These are phyloP conservation scores for Podosphaera xanthii DNA, from an alignment of 2,329 filamentous ascomycete genomes.

Conservation along the genomic window DNA sequence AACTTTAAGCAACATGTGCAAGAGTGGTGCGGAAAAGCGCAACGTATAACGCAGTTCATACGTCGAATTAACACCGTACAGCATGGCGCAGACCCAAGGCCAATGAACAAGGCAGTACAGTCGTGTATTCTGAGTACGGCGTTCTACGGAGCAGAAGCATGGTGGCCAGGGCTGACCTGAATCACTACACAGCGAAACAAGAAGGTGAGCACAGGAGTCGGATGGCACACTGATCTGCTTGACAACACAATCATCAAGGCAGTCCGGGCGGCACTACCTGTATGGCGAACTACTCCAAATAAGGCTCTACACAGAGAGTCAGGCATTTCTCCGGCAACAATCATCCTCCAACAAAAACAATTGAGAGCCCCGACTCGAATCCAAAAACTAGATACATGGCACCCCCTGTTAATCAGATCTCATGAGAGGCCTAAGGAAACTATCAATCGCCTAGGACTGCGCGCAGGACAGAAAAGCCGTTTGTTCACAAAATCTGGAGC, in stretches of 20 bases:
- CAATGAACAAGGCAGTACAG: background rate
- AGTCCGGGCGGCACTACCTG: too few species aligned
- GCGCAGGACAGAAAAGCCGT: background rate
- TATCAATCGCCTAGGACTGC: background rate
- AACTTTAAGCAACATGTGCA: background rate
- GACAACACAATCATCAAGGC: too few species aligned
- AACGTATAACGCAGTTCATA: background rate
- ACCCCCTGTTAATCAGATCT: too few species aligned
- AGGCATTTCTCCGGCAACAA: background rate
- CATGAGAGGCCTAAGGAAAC: too few species aligned
- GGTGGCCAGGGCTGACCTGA: too few species aligned
- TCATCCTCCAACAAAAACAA: background rate
- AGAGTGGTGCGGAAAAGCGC: background rate
- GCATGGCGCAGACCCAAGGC: background rate
- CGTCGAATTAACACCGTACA: background rate
- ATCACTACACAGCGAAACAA: too few species aligned
- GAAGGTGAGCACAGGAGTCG: too few species aligned
- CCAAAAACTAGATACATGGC: background rate
- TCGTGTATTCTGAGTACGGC: background rate
- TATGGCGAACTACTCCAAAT: too few species aligned
- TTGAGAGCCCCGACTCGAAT: background rate
- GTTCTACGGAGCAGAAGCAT: background rate
- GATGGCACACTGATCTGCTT: too few species aligned
- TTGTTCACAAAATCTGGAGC: background rate
- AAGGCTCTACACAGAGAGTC: too few species aligned